Base-by-base conservation (phyloP, 2,329 filamentous ascomycete species). In the Botrytis medusae region DNA sequence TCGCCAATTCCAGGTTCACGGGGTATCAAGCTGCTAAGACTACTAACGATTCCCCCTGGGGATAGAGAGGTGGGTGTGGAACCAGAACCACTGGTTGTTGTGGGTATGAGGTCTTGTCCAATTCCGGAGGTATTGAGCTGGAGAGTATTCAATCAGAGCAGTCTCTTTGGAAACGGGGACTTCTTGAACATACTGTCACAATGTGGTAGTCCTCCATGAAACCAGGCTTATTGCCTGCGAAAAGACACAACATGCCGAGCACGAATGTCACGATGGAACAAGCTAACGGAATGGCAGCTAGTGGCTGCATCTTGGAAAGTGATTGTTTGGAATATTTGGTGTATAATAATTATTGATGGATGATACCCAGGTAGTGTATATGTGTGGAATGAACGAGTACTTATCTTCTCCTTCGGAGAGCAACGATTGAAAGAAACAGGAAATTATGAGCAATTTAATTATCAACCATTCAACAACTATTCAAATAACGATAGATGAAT, bases 211-310 rank as follows among this genome's bases (percentile, higher is more conserved):
- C 83, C 75, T 89, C 85, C 81, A 91, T 85, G 77, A 90, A 86
- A 25, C 82, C 83, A 69, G 82, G 83, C 77, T 87, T 88, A 54
- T 86, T 84, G 54, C 89, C 89, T 1, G 89, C 89, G 77, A 90
- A 90, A 74, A 91, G 83, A 78, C 86, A 89, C 14, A 91, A 83
- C 76, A 91, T 85, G 29, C 85, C 85, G 61, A 91, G 84, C 32
- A 90, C 83, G 59, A 90, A 86, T 5, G 88, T 87, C 44, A 84
- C 85, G 37, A 87, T 83, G 74, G 86, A 84, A 75, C 86, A 84
- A 61, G 85, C 76, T 60, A 85, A 79, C 10, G 87, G 87, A n/a
- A 89, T 77, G 32, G 88, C 75, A 22, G 85, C 84, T 46, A 82
- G 77, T n/a, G 81, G 79, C 51, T 85, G 84, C 86, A 87, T 87